Conservation (phyloP, 345 rosid genomes). For the Psidium friedrichsthalianum region DNA sequence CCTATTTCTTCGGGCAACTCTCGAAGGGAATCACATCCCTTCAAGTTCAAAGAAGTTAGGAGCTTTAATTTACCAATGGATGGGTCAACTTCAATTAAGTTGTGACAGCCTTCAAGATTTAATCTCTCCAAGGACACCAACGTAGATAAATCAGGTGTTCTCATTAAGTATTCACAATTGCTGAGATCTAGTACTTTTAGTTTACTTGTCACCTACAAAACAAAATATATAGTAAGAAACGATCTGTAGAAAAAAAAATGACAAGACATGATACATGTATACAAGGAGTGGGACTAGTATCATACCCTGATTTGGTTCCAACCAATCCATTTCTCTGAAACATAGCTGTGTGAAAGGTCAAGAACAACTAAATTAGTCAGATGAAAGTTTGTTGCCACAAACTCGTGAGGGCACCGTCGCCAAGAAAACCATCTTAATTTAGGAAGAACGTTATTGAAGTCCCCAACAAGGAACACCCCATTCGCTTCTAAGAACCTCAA, state of each 20-base stretch:
- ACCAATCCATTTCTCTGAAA: background rate
- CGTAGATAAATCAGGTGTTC: no score
- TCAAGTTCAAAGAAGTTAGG: no score
- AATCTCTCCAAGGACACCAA: no score
- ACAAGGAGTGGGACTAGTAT: background rate
- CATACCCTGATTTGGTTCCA: background rate
- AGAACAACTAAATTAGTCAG: rapidly evolving
- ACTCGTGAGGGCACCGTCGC: background rate
- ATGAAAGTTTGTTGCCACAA: background rate
- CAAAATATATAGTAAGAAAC: no score
- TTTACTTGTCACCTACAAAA: no score
- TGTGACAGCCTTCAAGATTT: no score
- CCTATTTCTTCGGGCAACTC: no score
- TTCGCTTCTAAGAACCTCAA: background rate
- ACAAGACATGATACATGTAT: background rate
- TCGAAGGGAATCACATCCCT: no score
- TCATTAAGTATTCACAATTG: no score
- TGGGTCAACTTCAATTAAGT: no score
- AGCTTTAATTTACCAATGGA: no score
- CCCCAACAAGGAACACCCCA: background rate
- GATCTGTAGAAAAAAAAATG: background rate
- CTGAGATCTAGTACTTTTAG: no score
- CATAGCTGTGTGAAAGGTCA: background rate
- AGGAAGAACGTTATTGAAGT: background rate
- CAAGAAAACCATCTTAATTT: background rate